phyloP scores from a whole-genome alignment of 371 early-diverging fungal genomes.

The Mucor saturninus region DNA sequence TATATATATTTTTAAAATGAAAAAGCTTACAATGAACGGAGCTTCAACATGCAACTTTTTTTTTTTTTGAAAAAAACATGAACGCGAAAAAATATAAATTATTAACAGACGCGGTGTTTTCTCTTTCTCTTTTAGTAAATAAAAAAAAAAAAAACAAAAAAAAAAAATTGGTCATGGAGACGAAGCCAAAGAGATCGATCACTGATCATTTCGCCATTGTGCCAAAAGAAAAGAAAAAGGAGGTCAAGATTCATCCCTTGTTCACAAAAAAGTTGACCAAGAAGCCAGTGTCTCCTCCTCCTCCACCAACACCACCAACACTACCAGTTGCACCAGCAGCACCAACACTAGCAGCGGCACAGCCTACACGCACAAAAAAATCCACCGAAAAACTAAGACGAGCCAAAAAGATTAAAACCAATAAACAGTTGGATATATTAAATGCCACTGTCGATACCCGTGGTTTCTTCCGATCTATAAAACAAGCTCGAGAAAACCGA shows the following conservation, averaged over 20 bases:
- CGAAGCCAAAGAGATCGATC: slow-evolving; percentile 5
- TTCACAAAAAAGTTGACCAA: slow-evolving; percentile 10
- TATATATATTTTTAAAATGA: background rate
- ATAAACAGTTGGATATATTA: too few species aligned
- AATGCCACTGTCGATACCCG: too few species aligned
- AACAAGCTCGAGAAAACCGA: background rate
- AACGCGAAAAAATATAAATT: background rate
- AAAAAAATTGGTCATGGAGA: background rate
- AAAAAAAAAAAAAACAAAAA: background rate
- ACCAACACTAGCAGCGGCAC: background rate
- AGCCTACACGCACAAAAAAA: background rate
- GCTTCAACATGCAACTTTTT: background rate
- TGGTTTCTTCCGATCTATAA: background rate
- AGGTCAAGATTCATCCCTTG: slow-evolving; percentile 5
- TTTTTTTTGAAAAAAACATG: too few species aligned
- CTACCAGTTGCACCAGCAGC: background rate
- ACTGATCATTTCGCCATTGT: slow-evolving; percentile 8
- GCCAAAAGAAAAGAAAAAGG: slow-evolving; percentile 1
- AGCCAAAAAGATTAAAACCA: background rate
- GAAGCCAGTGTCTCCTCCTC: background rate
- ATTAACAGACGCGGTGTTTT: background rate
- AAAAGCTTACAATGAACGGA: background rate
- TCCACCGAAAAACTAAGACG: background rate
- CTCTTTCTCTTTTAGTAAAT: background rate
- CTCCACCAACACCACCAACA: background rate